A percentile compares a stretch with the other conserved stretches of the same genome.
These are phyloP conservation scores for Paxillus rubicundulus DNA, from an alignment of 768 basidiomycete genomes.

Conservation along the genomic window DNA sequence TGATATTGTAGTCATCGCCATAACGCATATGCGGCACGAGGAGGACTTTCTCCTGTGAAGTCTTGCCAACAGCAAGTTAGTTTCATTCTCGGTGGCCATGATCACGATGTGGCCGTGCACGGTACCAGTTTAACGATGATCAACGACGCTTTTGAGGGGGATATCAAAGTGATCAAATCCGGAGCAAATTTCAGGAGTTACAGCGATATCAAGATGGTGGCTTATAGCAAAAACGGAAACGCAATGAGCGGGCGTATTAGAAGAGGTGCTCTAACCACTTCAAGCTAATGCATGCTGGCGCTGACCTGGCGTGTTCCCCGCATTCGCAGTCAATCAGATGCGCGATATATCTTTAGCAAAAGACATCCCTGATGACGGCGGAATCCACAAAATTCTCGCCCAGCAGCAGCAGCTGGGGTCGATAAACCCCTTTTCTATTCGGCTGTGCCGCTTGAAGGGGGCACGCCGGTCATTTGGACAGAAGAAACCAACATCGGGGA, in stretches of 20 bases:
- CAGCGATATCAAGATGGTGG: slow-evolving; percentile 5
- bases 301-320: background rate
- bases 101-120: slow-evolving; percentile 12
- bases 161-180: slow-evolving; percentile 7
- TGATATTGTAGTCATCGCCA: slow-evolving; percentile 6
- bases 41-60: background rate
- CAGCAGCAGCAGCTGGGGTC: background rate
- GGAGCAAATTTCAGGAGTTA: slow-evolving; percentile 5
- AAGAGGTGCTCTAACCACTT: slow-evolving; percentile 5
- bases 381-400: background rate
- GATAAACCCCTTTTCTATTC: slow-evolving; percentile 2
- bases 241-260: background rate
- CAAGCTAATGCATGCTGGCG: background rate
- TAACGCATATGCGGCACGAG: slow-evolving; percentile 15
- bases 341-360: slow-evolving; percentile 4
- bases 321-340: slow-evolving; percentile 2
- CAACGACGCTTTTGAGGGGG: slow-evolving; percentile 4
- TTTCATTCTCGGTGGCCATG: slow-evolving; percentile 11
- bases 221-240: background rate
- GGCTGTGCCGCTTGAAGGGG: slow-evolving; percentile 5
- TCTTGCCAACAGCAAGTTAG: slow-evolving; percentile 2
- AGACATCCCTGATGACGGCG: slow-evolving; percentile 6
- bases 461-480: slow-evolving; percentile 1
- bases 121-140: background rate
- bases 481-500: slow-evolving; percentile 2